These are phyloP conservation scores for Peniophora sp. DNA, from an alignment of 1,284 basidiomycete species.

Conservation along the genomic window DNA sequence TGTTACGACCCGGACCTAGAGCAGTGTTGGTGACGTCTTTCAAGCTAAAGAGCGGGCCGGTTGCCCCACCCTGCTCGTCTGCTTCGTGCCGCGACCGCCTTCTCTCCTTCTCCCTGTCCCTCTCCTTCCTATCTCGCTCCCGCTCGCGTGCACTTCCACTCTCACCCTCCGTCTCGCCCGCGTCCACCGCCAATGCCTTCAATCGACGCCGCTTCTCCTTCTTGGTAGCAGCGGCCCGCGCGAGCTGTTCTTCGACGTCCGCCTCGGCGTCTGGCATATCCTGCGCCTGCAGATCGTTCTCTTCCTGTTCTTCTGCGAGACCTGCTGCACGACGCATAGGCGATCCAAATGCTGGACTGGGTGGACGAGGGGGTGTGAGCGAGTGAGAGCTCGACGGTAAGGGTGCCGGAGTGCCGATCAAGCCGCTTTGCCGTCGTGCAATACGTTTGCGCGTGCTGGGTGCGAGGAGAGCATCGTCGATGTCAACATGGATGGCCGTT, in stretches of 20 bases:
- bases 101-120: slow-evolving; percentile 19
- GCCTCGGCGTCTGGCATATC: slow-evolving; percentile 11
- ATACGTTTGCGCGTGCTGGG: slow-evolving; percentile 32
- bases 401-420: slow-evolving; percentile 33
- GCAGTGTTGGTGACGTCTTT: slow-evolving; percentile 55
- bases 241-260: slow-evolving; percentile 16
- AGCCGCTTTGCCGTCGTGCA: slow-evolving; percentile 58
- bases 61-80: slow-evolving; percentile 6
- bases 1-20: no score
- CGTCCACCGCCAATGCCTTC: slow-evolving; percentile 25
- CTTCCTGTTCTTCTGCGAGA: slow-evolving; percentile 52
- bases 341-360: slow-evolving; percentile 62
- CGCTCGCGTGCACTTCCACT: slow-evolving; percentile 44
- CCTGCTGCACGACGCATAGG: slow-evolving; percentile 46
- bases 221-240: slow-evolving; percentile 14
- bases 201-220: slow-evolving; percentile 24
- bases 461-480: slow-evolving; percentile 21
- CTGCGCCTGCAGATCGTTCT: slow-evolving; percentile 26
- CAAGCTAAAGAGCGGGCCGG: slow-evolving; percentile 24
- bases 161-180: slow-evolving; percentile 22
- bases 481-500: slow-evolving; percentile 18
- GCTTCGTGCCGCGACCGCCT: slow-evolving; percentile 26
- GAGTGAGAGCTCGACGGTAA: slow-evolving; percentile 20
- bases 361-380: slow-evolving; percentile 34
- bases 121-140: slow-evolving; percentile 4